Base-by-base conservation (phyloP, 1,284 basidiomycete genomes). In the Phlebopus sp. region DNA sequence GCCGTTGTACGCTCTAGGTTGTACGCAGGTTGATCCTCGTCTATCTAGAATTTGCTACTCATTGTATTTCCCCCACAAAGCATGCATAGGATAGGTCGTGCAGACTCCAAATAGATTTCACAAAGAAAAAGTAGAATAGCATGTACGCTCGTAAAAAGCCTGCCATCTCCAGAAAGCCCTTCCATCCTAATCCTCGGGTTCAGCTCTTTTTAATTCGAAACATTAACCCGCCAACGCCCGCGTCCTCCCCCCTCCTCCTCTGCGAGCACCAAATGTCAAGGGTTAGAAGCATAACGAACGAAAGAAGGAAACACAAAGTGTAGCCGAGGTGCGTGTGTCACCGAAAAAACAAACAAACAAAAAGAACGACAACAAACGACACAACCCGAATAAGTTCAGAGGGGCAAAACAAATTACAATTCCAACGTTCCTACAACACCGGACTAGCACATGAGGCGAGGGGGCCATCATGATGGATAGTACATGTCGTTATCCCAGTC, bases 401-500 rank as follows among this genome's bases (percentile, higher is more conserved):
- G 44, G 47, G 25, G 49, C 41, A n/a, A n/a, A n/a, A n/a, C 44
- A 50, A 43, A 44, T 32, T 59, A 58, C 51, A 58, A 19, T 39
- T 47, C n/a, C 40, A 29, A 37, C 23, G 47, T 32, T 39, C 10
- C 18, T 19, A 38, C 31, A 23, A 13, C 8, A 13, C 36, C 38
- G 41, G n/a, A 29, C 7, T 29, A 15, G 14, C 18, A 7, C 4
- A n/a, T n/a, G n/a, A n/a, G 8, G 7, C 15, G 13, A 1, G 14
- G 27, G 13, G n/a, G 34, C 42, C 27, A 37, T 38, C 51, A 66
- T 49, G 59, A 67, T 35, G 57, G 51, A 9, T 55, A 64, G 42
- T 57, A 66, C 14, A 29, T 4, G 34, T 64, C 63, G 13, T 54
- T 53, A 32, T 64, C 63, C 63, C 63, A 64, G 31, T 64, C 63